Conservation (phyloP, 495 filamentous ascomycete genomes). For the Annulohypoxylon moriforme region DNA sequence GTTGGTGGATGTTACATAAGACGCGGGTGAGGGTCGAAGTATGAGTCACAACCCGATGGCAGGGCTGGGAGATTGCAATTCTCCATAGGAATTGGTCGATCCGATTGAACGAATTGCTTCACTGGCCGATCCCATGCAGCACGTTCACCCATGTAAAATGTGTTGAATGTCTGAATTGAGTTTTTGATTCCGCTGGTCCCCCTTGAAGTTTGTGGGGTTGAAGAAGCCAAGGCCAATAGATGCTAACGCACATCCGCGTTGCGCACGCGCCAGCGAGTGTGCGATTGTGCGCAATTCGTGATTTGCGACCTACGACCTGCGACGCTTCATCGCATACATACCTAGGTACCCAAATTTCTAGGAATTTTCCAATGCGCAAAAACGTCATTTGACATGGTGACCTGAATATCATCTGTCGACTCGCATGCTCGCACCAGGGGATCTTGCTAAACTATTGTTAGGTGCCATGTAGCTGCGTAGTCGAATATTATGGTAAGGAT, state of each 20-base stretch:
- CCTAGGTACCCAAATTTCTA: too few species aligned
- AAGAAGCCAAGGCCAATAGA: neutral
- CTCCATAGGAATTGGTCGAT: conserved; percentile 40
- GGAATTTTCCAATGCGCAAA: conserved; percentile 3
- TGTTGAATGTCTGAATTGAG: conserved; percentile 24
- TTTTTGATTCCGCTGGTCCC: conserved; percentile 34
- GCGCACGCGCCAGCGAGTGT: conserved; percentile 10
- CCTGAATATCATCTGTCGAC: neutral
- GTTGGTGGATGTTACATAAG: neutral
- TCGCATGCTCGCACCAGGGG: neutral
- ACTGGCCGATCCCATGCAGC: conserved; percentile 8
- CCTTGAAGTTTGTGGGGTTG: conserved; percentile 32
- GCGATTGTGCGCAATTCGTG: neutral
- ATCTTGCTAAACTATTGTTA: neutral
- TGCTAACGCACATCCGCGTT: conserved; percentile 22
- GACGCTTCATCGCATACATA: conserved; percentile 9
- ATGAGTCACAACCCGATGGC: conserved; percentile 35
- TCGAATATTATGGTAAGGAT: conserved; percentile 2
- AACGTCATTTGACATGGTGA: neutral
- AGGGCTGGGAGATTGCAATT: conserved; percentile 24
- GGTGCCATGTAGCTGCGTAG: neutral
- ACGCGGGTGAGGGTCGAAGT: conserved; percentile 5
- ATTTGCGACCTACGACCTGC: conserved; percentile 2
- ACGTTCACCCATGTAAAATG: conserved; percentile 4
- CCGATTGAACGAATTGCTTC: conserved; percentile 41